Conservation (phyloP, 2,329 filamentous ascomycete genomes). For the Phaeosphaeriaceae sp. region DNA sequence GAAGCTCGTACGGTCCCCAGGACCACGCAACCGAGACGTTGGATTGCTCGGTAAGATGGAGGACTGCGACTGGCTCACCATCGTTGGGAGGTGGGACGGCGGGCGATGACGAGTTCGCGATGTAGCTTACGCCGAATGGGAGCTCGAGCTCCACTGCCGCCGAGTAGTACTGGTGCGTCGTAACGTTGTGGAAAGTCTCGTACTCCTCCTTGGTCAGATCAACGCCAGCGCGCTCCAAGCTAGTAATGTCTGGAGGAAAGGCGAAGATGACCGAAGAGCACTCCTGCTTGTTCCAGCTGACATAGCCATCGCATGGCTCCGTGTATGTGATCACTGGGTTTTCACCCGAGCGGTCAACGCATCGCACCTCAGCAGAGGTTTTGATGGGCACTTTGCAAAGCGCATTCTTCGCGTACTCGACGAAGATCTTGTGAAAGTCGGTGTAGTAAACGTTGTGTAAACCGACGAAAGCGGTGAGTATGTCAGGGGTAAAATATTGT, state of each 20-base stretch:
- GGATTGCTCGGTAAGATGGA: slow-evolving; percentile 38
- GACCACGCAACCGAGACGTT: slow-evolving; percentile 47
- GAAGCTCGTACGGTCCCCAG: slow-evolving; percentile 46
- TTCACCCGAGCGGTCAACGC: slow-evolving; percentile 45
- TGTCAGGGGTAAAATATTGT: slow-evolving; percentile 49
- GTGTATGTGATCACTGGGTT: slow-evolving; percentile 45
- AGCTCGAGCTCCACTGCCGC: slow-evolving; percentile 42
- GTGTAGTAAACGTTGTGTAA: slow-evolving; percentile 47
- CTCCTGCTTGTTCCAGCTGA: slow-evolving; percentile 42
- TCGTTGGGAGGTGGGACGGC: slow-evolving; percentile 41
- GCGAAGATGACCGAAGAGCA: slow-evolving; percentile 47
- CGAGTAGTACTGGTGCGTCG: slow-evolving; percentile 47
- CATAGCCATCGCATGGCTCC: slow-evolving; percentile 36
- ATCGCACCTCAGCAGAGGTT: slow-evolving; percentile 42
- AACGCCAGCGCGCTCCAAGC: slow-evolving; percentile 41
- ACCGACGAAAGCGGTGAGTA: slow-evolving; percentile 47
- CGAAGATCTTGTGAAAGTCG: slow-evolving; percentile 48
- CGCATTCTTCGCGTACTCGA: slow-evolving; percentile 39
- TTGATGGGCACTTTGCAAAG: slow-evolving; percentile 43
- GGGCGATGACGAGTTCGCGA: slow-evolving; percentile 31
- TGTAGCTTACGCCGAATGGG: slow-evolving; percentile 48
- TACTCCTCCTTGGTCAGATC: slow-evolving; percentile 45
- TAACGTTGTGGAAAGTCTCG: slow-evolving; percentile 41
- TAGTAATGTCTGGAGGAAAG: slow-evolving; percentile 44
- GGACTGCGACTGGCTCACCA: slow-evolving; percentile 44